These are phyloP conservation scores for Hypoxylon sp. DNA, from an alignment of 2,329 filamentous ascomycete species.

Conservation along the genomic window DNA sequence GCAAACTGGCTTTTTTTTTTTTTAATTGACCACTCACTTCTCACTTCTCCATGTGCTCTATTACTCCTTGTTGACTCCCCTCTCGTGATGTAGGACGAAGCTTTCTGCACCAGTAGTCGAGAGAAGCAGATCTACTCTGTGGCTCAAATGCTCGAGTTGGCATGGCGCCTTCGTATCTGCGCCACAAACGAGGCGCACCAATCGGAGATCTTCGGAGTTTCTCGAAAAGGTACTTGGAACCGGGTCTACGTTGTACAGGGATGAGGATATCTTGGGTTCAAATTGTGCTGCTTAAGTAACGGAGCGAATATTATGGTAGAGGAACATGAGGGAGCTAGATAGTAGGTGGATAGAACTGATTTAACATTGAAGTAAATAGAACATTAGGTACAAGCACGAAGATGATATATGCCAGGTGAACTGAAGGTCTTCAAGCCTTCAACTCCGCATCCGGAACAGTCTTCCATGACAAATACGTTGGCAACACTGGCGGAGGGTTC, in stretches of 20 bases:
- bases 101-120: neutral
- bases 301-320: too few relatives aligned
- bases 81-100: neutral
- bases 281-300: neutral
- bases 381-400: too few relatives aligned
- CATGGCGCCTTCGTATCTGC: neutral
- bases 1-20: neutral
- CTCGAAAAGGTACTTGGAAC: slow-evolving; percentile 5
- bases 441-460: slow-evolving; percentile 26
- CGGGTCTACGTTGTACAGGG: neutral
- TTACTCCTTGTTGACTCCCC: neutral
- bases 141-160: neutral
- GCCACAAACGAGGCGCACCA: slow-evolving; percentile 4
- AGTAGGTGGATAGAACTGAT: too few relatives aligned
- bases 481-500: slow-evolving; percentile 28
- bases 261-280: neutral
- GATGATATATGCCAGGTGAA: too few relatives aligned
- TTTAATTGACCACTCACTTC: neutral
- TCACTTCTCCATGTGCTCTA: neutral
- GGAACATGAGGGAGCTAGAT: too few relatives aligned
- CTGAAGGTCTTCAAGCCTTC: neutral
- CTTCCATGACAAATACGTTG: slow-evolving; percentile 35
- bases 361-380: too few relatives aligned
- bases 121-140: too few relatives aligned
- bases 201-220: neutral